Percentiles rank a stretch among this genome's conserved stretches.
phyloP scores from a whole-genome alignment of 441 rosid species.

The Mallotus repandus region DNA sequence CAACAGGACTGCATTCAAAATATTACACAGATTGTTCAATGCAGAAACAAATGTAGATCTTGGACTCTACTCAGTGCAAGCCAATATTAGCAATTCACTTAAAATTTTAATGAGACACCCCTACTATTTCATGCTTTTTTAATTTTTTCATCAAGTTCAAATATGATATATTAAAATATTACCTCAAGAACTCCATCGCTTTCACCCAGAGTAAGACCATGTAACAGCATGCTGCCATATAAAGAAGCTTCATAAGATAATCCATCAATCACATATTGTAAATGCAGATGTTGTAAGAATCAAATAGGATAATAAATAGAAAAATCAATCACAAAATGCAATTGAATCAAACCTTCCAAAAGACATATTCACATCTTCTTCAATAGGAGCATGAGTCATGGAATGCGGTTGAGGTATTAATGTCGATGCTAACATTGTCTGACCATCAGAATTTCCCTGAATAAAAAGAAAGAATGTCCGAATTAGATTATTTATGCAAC shows the following conservation, averaged over 20 bases:
- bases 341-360: conserved; percentile 75
- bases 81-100: conserved; percentile 1
- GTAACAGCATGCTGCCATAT: conserved; percentile 80
- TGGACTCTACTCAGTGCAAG: conserved; percentile 11
- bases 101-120: conserved; percentile 11
- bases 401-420: conserved; percentile 87
- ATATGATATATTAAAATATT: conserved; percentile 15
- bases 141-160: too few species aligned
- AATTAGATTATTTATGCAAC: conserved; percentile 8
- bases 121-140: neutral
- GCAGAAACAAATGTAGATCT: conserved; percentile 18
- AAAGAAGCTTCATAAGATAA: conserved; percentile 23
- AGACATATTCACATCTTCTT: conserved; percentile 93
- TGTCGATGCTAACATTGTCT: conserved; percentile 86
- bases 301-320: neutral
- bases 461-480: neutral
- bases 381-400: conserved; percentile 57
- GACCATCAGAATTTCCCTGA: conserved; percentile 87
- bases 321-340: conserved; percentile 11
- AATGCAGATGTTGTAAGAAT: conserved; percentile 3
- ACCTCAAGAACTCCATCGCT: conserved; percentile 96
- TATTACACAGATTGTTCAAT: conserved; percentile 25
- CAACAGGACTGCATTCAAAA: conserved; percentile 70
- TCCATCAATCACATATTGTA: conserved; percentile 1
- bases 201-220: conserved; percentile 85